Evolutionary conservation across 2,329 filamentous ascomycete genomes (phyloP).

Genomic region (Exophiala spinifera): DNA sequence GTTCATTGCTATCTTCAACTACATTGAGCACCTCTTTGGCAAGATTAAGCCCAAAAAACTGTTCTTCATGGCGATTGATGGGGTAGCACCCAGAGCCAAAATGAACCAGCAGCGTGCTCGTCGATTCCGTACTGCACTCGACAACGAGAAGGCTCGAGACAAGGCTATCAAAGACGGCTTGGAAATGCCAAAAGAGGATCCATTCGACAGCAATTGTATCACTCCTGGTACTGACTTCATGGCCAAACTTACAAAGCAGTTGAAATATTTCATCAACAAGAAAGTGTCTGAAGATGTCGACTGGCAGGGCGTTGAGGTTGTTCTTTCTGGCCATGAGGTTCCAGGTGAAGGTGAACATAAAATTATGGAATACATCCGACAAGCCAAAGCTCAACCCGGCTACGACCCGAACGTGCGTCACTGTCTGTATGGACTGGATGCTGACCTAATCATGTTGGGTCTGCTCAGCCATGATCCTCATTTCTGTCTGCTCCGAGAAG

Average conservation of each 20-base stretch:
- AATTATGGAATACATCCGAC: conserved; percentile 99
- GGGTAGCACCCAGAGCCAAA: conserved; percentile 94
- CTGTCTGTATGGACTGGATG: conserved; percentile 94
- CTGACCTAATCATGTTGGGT: conserved; percentile 97
- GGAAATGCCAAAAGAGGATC: conserved; percentile 89
- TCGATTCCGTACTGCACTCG: conserved; percentile 89
- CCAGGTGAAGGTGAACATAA: conserved; percentile 98
- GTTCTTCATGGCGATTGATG: conserved; percentile 99
- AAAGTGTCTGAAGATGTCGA: conserved; percentile 96
- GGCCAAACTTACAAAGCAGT: conserved; percentile 87
- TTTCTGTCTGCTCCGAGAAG: conserved; percentile 93
- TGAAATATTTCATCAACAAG: conserved; percentile 98
- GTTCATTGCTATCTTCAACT: conserved; percentile 99
- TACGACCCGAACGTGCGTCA: conserved; percentile 94
- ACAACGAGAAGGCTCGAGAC: conserved; percentile 83
- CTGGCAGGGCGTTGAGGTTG: conserved; percentile 95
- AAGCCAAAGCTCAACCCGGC: conserved; percentile 88
- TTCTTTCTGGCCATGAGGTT: conserved; percentile 95
- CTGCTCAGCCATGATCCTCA: conserved; percentile 96
- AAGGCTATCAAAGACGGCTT: conserved; percentile 87
- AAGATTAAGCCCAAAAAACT: conserved; percentile 98
- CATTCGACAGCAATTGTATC: conserved; percentile 99
- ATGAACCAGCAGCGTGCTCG: conserved; percentile 99
- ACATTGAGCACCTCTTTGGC: conserved; percentile 96
- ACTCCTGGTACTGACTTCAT: conserved; percentile 96